Base-by-base conservation (phyloP, 495 filamentous ascomycete species). In the Collariella sp. region DNA sequence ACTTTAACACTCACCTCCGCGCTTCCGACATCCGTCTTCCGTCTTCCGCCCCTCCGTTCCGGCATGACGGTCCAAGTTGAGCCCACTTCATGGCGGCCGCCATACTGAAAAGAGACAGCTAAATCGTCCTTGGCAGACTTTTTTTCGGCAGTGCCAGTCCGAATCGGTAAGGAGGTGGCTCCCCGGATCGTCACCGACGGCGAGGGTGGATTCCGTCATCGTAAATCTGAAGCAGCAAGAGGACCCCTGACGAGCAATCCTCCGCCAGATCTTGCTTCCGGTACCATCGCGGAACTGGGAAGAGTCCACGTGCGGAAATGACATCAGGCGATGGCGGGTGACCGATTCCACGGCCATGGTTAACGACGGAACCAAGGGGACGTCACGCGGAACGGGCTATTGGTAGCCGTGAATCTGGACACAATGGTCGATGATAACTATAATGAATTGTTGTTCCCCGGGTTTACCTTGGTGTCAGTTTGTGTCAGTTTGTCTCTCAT, bases 11-110 rank as follows among this genome's bases (percentile, higher is more conserved):
- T 19, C n/a, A 4, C 24, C 26, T 35, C 43, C 49, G 16, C 52
- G 34, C 42, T 60, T 60, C 54, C 58, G 43, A 54, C 31, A 54
- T 59, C 59, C 62, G 62, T 33, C 29, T 57, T 62, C 59, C 57
- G 57, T 26, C 12, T 42, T 57, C 60, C 58, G 61, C 44, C 41
- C 50, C 55, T 62, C 62, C 59, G 56, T 35, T 50, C 54, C 53
- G 48, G 43, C 12, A 20, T 24, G 16, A 18, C 5, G 1, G 7
- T 22, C 16, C 38, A 9, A 13, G 39, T 15, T 16, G 22, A 31
- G 11, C 46, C 46, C 46, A 48, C 46, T 23, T 11, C 15, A 7
- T 40, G 18, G 43, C n/a, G 13, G 6, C 15, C 29, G 2, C 26
- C 1, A 44, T 12, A 15, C 10, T 35, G 39, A 19, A 43, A 52